Percentiles rank a stretch among this genome's conserved stretches.
Conservation (phyloP, 495 filamentous ascomycete species). For the Talaromyces ruber region DNA sequence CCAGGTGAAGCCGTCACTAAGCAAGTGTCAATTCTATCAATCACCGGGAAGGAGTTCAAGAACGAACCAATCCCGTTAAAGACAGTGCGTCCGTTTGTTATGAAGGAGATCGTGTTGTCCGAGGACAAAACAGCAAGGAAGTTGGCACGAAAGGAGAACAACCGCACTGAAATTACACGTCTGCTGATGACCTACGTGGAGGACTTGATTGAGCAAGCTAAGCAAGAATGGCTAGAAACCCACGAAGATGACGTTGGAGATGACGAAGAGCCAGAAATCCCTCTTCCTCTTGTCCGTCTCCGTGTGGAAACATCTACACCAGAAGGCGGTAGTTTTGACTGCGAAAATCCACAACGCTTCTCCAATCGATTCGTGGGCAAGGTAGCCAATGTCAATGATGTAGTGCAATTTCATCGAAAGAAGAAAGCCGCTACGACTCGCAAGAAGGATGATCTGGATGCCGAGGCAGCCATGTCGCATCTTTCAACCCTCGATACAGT, state of each 20-base stretch:
- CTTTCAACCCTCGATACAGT: conserved; percentile 61
- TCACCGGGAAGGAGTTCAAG: conserved; percentile 75
- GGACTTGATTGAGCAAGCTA: conserved; percentile 79
- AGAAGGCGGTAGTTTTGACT: conserved; percentile 78
- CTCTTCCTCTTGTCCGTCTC: conserved; percentile 77
- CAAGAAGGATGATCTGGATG: conserved; percentile 31
- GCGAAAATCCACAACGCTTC: conserved; percentile 93
- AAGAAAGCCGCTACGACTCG: conserved; percentile 43
- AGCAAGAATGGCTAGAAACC: conserved; percentile 63
- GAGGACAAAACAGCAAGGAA: conserved; percentile 70
- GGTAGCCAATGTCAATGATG: conserved; percentile 90
- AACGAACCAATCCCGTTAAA: conserved; percentile 78
- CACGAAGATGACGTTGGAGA: conserved; percentile 50
- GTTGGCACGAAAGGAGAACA: conserved; percentile 71
- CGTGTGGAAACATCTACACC: conserved; percentile 86
- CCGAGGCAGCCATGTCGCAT: conserved; percentile 48
- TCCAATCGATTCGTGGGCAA: conserved; percentile 86
- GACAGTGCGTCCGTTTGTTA: conserved; percentile 84
- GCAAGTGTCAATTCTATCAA: conserved; percentile 74
- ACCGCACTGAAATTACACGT: conserved; percentile 67
- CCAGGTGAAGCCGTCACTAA: conserved; percentile 89
- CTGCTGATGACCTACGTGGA: conserved; percentile 71
- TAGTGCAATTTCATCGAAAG: conserved; percentile 87
- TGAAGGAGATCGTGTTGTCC: conserved; percentile 69
- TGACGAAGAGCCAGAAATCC: conserved; percentile 47